A percentile compares a stretch with the other conserved stretches of the same genome.
Conservation (phyloP, 163 green algal species). For the Scenedesmus sp. region DNA sequence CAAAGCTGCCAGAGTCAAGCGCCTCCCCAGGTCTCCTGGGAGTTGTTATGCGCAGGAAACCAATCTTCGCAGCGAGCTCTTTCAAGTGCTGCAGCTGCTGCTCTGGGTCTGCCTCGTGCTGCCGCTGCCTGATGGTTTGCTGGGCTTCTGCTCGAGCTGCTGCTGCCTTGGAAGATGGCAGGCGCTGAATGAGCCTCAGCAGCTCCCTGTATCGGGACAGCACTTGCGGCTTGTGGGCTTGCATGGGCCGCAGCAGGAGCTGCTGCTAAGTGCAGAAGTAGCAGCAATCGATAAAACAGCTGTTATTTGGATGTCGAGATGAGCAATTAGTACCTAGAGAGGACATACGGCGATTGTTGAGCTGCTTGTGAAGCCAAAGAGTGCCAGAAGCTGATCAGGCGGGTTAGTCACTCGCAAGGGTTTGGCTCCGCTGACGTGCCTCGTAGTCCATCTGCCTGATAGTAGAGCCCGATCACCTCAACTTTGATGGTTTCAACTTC, state of each 20-base stretch:
- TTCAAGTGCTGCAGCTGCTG: constrained; percentile 63
- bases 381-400: not conserved
- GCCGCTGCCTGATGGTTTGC: constrained; percentile 39
- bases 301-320: no score
- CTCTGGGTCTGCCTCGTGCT: constrained; percentile 49
- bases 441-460: not conserved
- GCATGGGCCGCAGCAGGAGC: constrained; percentile 22
- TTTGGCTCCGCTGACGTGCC: not conserved
- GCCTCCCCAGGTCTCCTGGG: constrained; percentile 57
- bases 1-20: constrained; percentile 56
- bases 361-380: not conserved
- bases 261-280: not conserved
- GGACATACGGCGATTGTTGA: not conserved
- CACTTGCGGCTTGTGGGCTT: constrained; percentile 33
- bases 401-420: not conserved
- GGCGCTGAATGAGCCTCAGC: constrained; percentile 59
- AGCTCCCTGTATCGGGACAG: constrained; percentile 62
- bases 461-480: no score
- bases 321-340: no score
- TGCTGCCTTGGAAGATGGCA: constrained; percentile 42
- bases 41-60: constrained; percentile 72
- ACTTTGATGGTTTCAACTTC: no score
- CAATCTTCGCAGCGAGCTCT: constrained; percentile 66
- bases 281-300: not conserved
- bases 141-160: constrained; percentile 48